These are phyloP conservation scores for Chondrostereum purpureum DNA, from an alignment of 1,284 basidiomycete genomes.

Conservation along the genomic window DNA sequence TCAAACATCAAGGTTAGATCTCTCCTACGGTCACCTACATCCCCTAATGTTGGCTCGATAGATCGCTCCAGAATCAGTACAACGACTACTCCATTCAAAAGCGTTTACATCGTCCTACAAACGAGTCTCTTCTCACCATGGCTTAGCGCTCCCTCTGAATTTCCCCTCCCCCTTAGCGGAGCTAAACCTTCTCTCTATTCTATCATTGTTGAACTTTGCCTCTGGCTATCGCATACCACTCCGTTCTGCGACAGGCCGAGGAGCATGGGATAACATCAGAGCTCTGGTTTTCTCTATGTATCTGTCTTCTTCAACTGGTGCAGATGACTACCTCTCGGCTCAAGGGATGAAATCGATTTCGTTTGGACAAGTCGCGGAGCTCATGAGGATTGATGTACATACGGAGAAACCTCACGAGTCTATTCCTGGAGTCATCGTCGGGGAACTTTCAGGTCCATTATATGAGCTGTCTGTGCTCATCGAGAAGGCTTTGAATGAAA, in stretches of 20 bases:
- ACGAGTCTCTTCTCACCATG: conserved; percentile 56
- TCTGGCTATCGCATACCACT: conserved; percentile 72
- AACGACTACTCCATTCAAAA: conserved; percentile 55
- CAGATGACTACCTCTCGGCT: conserved; percentile 60
- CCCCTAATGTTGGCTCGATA: conserved; percentile 18
- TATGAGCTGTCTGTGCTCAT: conserved; percentile 70
- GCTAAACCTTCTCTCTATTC: conserved; percentile 65
- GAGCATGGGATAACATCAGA: conserved; percentile 76
- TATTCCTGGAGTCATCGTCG: conserved; percentile 68
- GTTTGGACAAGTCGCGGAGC: conserved; percentile 56
- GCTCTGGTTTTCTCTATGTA: conserved; percentile 67
- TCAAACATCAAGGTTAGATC: conserved; percentile 36
- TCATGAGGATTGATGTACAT: conserved; percentile 65
- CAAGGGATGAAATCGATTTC: conserved; percentile 53
- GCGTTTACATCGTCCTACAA: conserved; percentile 59
- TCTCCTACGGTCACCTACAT: neutral
- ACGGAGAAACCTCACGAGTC: conserved; percentile 65
- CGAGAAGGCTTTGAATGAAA: conserved; percentile 59
- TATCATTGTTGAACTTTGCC: conserved; percentile 75
- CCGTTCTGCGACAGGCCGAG: conserved; percentile 61
- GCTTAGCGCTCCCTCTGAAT: conserved; percentile 67
- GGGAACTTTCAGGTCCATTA: conserved; percentile 68
- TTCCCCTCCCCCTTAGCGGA: conserved; percentile 67
- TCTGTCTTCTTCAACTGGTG: conserved; percentile 52
- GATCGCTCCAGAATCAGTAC: conserved; percentile 51